Evolutionary conservation across 345 rosid species (phyloP).

Genomic region (Luvunga scandens): DNA sequence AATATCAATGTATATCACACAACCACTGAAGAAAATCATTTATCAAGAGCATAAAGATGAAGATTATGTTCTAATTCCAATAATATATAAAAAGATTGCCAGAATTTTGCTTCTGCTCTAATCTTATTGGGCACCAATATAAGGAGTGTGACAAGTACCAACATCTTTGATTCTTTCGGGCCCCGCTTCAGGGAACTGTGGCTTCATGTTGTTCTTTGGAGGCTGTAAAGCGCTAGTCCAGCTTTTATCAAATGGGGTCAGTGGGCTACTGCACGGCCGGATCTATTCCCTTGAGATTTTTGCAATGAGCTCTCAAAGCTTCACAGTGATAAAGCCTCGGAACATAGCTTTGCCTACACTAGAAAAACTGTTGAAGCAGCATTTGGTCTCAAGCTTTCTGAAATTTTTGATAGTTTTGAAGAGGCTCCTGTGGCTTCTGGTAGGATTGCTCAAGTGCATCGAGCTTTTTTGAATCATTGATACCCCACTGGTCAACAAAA

Average conservation of each 20-base stretch:
- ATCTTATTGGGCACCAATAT: no score
- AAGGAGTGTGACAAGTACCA: no score
- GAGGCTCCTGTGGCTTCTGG: slow-evolving; percentile 99
- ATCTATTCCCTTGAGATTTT: slow-evolving; percentile 85
- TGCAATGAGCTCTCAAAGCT: slow-evolving; percentile 87
- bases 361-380: slow-evolving; percentile 75
- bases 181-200: slow-evolving; percentile 53
- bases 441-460: slow-evolving; percentile 96
- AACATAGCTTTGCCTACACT: slow-evolving; percentile 83
- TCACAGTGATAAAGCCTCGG: slow-evolving; percentile 75
- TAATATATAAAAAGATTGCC: no score
- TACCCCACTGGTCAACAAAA: slow-evolving; percentile 70
- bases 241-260: slow-evolving; percentile 99
- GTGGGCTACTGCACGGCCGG: slow-evolving; percentile 99
- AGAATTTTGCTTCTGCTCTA: no score
- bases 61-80: no score
- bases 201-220: slow-evolving; percentile 71
- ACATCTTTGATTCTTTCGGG: slow-evolving; percentile 51
- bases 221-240: slow-evolving; percentile 86
- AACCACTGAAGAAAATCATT: no score
- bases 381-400: slow-evolving; percentile 83
- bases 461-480: slow-evolving; percentile 71
- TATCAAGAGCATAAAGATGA: no score
- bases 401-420: slow-evolving; percentile 83
- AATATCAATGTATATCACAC: no score